A percentile compares a stretch with the other conserved stretches of the same genome.
These are phyloP conservation scores for Gaillardinia entomophila DNA, from an alignment of 805 yeast genomes.

Conservation along the genomic window DNA sequence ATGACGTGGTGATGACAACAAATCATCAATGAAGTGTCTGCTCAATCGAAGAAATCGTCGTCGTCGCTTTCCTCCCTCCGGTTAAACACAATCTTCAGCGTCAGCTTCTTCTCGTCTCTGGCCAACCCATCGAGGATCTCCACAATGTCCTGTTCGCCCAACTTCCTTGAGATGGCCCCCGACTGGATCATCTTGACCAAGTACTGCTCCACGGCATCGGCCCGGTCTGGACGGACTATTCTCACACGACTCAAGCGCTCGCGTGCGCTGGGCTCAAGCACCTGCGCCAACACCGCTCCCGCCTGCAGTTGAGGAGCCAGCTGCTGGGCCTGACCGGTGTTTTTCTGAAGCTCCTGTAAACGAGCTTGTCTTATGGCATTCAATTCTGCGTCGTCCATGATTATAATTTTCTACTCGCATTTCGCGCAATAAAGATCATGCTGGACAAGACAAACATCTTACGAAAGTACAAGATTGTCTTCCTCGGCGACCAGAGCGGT, in stretches of 20 bases:
- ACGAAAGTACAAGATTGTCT: conserved; percentile 81
- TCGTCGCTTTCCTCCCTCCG: conserved; percentile 37
- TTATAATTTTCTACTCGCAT: no score
- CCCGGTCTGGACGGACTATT: conserved; percentile 88
- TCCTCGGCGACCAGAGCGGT: conserved; percentile 93
- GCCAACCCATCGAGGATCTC: conserved; percentile 79
- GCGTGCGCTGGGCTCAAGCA: conserved; percentile 76
- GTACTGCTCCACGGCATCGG: conserved; percentile 79
- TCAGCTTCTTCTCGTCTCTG: conserved; percentile 57
- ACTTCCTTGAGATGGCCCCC: conserved; percentile 70
- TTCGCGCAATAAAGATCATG: conserved; percentile 9
- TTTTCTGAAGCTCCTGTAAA: conserved; percentile 70
- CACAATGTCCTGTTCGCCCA: conserved; percentile 79
- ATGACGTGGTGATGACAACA: no score
- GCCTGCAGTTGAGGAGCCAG: conserved; percentile 26
- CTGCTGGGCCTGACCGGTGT: conserved; percentile 27
- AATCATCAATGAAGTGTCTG: no score
- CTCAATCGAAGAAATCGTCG: conserved; percentile 30
- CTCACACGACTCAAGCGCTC: conserved; percentile 83
- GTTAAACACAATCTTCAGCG: conserved; percentile 56
- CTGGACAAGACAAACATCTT: conserved; percentile 35
- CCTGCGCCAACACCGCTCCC: conserved; percentile 49
- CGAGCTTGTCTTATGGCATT: conserved; percentile 93
- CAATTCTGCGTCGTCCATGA: conserved; percentile 82
- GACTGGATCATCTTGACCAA: conserved; percentile 64